Conservation (phyloP, 2,329 filamentous ascomycete genomes). For the Thielaviopsis euricoi region DNA sequence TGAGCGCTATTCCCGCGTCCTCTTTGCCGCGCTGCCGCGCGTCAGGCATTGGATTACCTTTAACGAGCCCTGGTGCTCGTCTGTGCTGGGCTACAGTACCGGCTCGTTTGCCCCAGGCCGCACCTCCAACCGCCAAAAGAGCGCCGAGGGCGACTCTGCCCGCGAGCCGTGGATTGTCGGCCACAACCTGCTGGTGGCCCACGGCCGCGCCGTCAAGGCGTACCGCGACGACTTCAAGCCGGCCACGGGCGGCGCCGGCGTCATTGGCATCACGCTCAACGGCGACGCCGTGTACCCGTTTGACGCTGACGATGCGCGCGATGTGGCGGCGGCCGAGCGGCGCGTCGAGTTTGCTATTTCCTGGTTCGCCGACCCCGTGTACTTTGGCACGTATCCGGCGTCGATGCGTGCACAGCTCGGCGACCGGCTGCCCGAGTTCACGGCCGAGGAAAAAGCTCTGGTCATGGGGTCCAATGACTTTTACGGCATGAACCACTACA, state of each 20-base stretch:
- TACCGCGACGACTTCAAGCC: constrained; percentile 70
- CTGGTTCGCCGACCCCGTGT: constrained; percentile 81
- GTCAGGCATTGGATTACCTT: constrained; percentile 85
- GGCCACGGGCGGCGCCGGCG: constrained; percentile 45
- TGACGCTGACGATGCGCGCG: constrained; percentile 58
- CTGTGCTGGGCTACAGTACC: constrained; percentile 62
- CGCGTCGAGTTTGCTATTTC: constrained; percentile 78
- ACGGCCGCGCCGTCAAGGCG: constrained; percentile 63
- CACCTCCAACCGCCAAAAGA: constrained; percentile 59
- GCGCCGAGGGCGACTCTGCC: constrained; percentile 51
- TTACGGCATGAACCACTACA: constrained; percentile 92
- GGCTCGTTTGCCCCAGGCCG: constrained; percentile 71
- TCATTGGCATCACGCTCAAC: constrained; percentile 80
- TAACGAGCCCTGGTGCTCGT: constrained; percentile 79
- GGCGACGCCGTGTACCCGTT: constrained; percentile 72
- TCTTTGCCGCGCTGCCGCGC: constrained; percentile 58
- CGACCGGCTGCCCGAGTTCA: constrained; percentile 58
- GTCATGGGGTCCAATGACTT: constrained; percentile 82
- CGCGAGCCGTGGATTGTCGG: constrained; percentile 72
- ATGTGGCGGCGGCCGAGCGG: constrained; percentile 60
- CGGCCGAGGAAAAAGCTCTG: constrained; percentile 52
- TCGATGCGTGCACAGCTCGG: constrained; percentile 73
- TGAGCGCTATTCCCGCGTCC: constrained; percentile 57
- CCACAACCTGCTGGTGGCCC: constrained; percentile 65
- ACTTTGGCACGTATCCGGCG: constrained; percentile 68